These are phyloP conservation scores for Solanum gracilifrons DNA, from an alignment of 257 asterid genomes.

Conservation along the genomic window DNA sequence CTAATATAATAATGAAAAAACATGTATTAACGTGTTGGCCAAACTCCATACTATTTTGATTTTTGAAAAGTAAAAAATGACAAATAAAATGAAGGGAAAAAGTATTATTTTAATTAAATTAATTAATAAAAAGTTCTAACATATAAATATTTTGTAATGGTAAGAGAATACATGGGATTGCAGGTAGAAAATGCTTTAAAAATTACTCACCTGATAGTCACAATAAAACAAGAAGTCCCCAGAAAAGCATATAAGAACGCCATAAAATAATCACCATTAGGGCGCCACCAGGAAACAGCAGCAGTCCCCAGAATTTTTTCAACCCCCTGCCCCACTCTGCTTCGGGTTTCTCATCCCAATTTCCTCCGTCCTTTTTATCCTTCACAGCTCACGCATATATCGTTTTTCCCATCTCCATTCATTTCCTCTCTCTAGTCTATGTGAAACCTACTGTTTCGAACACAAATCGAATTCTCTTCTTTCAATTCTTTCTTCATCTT, in stretches of 20 bases:
- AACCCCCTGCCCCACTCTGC: background rate
- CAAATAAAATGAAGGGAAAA: background rate
- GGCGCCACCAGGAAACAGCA: background rate
- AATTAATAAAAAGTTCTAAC: background rate
- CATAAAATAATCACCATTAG: background rate
- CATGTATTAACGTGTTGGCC: accelerated
- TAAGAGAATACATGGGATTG: background rate
- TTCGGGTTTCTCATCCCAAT: background rate
- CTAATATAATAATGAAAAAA: background rate
- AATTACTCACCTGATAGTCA: background rate
- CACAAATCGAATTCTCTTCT: background rate
- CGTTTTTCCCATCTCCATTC: background rate
- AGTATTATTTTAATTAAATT: background rate
- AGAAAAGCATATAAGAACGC: background rate
- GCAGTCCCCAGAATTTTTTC: background rate
- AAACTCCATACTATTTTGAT: background rate
- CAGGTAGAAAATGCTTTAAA: background rate
- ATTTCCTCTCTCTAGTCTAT: background rate
- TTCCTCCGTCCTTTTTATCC: background rate
- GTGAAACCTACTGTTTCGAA: background rate
- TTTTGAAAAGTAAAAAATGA: background rate
- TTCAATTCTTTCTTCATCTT: background rate
- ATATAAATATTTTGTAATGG: background rate
- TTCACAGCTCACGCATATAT: background rate
- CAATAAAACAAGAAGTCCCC: background rate